Evolutionary conservation across 805 yeast species (phyloP), one percentile per base, ranked within the genome.

Genomic region (Starmera quercuum): DNA sequence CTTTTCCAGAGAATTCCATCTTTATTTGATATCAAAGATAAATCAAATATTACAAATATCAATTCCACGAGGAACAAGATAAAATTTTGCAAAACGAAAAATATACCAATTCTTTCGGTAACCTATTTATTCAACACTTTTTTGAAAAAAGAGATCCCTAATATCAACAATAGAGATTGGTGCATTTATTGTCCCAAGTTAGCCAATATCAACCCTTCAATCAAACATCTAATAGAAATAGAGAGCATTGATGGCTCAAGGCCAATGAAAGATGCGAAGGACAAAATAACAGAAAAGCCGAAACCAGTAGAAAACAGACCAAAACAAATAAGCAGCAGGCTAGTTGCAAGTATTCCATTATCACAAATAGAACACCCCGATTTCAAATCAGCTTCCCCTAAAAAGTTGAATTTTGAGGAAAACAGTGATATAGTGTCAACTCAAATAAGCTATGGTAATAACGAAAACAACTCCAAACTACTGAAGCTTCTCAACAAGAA

Each of bases 71-170:
- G 61, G 34, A 70, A 64, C 36, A 78, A 78, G 44, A 64, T 78
- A 30, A 58, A 59, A 32, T 82, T 81, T 21, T 78, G 82, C 1
- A 73, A 73, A 38, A 56, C 57, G 21, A 71, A 81, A 73, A 48
- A 55, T 20, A 66, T 76, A 10, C 83, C 84, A 1, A 67, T 78
- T n/a, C 69, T 74, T 0, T 68, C 81, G 1, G 38, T 70, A 2
- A 68, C 73, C 0, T 78, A 63, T 41, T 34, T 78, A 4, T 75
- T 80, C 73, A 75, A 73, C 41, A 53, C 65, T 7, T 46, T 71
- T 20, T 62, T 66, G 33, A 37, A 40, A 5, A 66, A 67, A 1
- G 32, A 35, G 2, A 40, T 51, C 11, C 73, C 74, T 7, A 63
- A 63, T 30, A 44, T 75, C 2, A 46, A 62, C 34, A 69, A 73